Base-by-base conservation (phyloP, 2,329 filamentous ascomycete species). In the Arthrobotrys iridis region DNA sequence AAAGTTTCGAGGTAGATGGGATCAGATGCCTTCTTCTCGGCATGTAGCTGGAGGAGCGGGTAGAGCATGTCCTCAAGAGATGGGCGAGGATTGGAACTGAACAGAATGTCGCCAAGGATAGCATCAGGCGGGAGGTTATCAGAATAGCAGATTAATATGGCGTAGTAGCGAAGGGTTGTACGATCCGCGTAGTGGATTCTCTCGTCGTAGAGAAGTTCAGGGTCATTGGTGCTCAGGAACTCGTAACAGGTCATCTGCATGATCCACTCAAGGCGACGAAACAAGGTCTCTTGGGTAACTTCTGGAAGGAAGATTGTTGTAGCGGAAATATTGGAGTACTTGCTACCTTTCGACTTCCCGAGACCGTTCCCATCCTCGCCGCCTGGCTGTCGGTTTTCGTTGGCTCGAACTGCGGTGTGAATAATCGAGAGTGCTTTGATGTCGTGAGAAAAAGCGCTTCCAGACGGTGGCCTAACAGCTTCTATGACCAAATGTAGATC, bases 191-290 rank as follows among this genome's bases (percentile, higher is more conserved):
- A 52, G 28, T 37, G 20, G 15, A 64, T 50, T 40, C 35, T 15
- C 20, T 64, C 60, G 22, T 46, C 7, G 20, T 37, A 22, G 45
- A 64, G 60, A 15, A 50, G 60, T 4, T 33, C 28, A n/a, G 33
- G 30, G 10, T 46, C 30, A 13, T 64, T 15, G 11, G 22, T 30
- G 20, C 28, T 35, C 28, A 64, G 22, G 60, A 64, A 64, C 30
- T 64, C 60, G 15, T 26, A 64, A 11, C 60, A 64, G 13, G 45
- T 28, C 45, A 64, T 64, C 20, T 64, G 60, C 60, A 64, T 64
- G 28, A 64, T 52, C 60, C 60, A 64, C 13, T 40, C 60, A 4
- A 64, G 20, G 4, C 60, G 43, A 8, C 35, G 48, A 20, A 64
- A 35, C 2, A 64, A 7, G 18, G 28, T 33, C 13, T 45, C 20